phyloP scores from a whole-genome alignment of 2,329 filamentous ascomycete genomes.

The Epichloe sylvatica region DNA sequence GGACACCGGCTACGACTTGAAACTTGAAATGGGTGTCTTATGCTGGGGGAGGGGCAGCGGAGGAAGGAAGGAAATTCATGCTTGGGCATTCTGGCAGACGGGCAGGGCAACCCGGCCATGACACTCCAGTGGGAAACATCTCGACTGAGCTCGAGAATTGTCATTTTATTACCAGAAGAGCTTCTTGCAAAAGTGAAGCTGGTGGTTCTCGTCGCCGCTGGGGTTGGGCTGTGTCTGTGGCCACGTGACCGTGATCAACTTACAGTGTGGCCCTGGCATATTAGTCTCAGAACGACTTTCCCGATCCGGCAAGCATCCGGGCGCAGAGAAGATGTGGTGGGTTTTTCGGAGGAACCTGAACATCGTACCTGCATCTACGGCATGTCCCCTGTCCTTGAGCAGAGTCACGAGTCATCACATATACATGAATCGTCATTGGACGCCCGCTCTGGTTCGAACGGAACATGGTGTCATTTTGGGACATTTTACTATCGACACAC shows the following conservation, averaged over 20 bases:
- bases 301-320: not conserved
- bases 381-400: not conserved
- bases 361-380: not conserved
- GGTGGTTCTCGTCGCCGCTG: too few species aligned
- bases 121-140: too few species aligned
- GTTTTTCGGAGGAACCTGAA: not conserved
- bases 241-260: not conserved
- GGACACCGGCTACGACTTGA: not conserved
- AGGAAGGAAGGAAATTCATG: too few species aligned
- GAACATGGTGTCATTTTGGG: not conserved
- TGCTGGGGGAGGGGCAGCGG: not conserved
- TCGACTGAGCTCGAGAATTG: not conserved
- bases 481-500: slow-evolving; percentile 4
- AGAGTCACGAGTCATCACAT: not conserved
- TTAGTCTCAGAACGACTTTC: not conserved
- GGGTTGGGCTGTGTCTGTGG: not conserved
- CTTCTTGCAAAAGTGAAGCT: not conserved
- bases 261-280: not conserved
- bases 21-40: not conserved
- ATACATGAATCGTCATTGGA: not conserved
- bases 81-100: too few species aligned
- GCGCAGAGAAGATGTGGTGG: not conserved
- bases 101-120: too few species aligned
- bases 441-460: not conserved
- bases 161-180: too few species aligned